A percentile compares a stretch with the other conserved stretches of the same genome.
Conservation (phyloP, 306 rosid species). For the Vicia villosa region DNA sequence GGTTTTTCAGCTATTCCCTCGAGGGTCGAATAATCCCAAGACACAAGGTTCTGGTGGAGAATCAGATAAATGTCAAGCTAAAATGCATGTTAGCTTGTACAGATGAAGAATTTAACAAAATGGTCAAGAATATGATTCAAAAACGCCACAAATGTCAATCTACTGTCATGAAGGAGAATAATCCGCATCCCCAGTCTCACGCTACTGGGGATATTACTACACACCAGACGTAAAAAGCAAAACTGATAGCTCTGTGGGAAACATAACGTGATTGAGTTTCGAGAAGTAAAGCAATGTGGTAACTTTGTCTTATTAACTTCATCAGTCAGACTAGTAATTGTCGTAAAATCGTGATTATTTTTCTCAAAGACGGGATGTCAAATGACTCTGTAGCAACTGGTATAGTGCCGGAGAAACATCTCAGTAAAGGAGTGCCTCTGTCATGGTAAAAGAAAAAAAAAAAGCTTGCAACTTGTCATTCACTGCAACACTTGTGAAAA, state of each 20-base stretch:
- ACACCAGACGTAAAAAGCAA: not conserved
- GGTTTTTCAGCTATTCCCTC: constrained; percentile 94
- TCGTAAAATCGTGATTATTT: constrained; percentile 12
- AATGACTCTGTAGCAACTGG: not conserved
- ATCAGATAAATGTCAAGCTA: constrained; percentile 67
- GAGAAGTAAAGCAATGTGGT: constrained; percentile 17
- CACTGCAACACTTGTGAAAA: constrained; percentile 21
- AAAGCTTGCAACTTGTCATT: not conserved
- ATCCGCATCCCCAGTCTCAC: constrained; percentile 26
- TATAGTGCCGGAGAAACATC: constrained; percentile 5
- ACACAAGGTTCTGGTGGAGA: constrained; percentile 82
- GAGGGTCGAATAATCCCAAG: constrained; percentile 85
- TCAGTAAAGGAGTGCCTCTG: not conserved
- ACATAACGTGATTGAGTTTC: constrained; percentile 17
- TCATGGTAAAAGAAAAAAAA: constrained; percentile 18
- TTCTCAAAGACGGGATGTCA: constrained; percentile 5
- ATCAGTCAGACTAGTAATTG: constrained; percentile 20
- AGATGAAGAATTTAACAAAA: constrained; percentile 74
- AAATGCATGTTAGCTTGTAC: constrained; percentile 78
- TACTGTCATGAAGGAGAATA: constrained; percentile 36
- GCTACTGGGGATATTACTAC: constrained; percentile 27
- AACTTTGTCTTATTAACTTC: constrained; percentile 3
- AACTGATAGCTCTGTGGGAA: constrained; percentile 18
- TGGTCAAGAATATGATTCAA: constrained; percentile 52
- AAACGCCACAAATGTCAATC: constrained; percentile 65